Evolutionary conservation across 179 eudicot genomes (phyloP).

Genomic region (Drosera spatulata): DNA sequence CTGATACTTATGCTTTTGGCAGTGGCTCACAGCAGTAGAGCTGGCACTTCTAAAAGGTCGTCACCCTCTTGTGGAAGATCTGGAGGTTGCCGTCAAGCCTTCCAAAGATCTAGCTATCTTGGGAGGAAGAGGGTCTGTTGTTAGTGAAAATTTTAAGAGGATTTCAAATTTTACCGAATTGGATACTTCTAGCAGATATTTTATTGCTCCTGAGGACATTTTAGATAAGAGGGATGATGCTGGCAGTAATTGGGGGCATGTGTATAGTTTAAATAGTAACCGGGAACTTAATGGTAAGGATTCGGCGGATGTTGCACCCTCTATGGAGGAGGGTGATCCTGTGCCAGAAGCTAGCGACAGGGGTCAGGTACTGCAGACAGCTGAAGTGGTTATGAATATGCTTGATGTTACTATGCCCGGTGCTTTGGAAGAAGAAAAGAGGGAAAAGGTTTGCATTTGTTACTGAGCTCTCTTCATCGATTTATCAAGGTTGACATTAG

Average conservation of each 20-base stretch:
- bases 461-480: not conserved
- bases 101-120: slow-evolving; percentile 44
- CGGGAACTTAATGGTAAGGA: slow-evolving; percentile 16
- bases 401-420: slow-evolving; percentile 91
- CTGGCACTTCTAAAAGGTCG: slow-evolving; percentile 95
- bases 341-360: slow-evolving; percentile 32
- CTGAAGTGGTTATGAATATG: slow-evolving; percentile 79
- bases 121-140: slow-evolving; percentile 33
- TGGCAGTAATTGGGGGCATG: slow-evolving; percentile 10
- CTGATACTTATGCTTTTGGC: slow-evolving; percentile 12
- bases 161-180: slow-evolving; percentile 19
- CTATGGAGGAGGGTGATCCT: slow-evolving; percentile 12
- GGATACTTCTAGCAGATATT: slow-evolving; percentile 19
- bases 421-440: slow-evolving; percentile 65
- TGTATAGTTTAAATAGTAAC: slow-evolving; percentile 14
- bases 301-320: slow-evolving; percentile 22
- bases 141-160: slow-evolving; percentile 16
- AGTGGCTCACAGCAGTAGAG: slow-evolving; percentile 99
- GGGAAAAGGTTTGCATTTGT: slow-evolving; percentile 47
- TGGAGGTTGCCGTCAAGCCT: slow-evolving; percentile 74
- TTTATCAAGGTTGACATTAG: not conserved
- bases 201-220: slow-evolving; percentile 17
- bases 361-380: slow-evolving; percentile 63
- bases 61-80: slow-evolving; percentile 82
- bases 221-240: slow-evolving; percentile 19